Conservation (phyloP, 495 filamentous ascomycete species). For the Aspergillus haitiensis region DNA sequence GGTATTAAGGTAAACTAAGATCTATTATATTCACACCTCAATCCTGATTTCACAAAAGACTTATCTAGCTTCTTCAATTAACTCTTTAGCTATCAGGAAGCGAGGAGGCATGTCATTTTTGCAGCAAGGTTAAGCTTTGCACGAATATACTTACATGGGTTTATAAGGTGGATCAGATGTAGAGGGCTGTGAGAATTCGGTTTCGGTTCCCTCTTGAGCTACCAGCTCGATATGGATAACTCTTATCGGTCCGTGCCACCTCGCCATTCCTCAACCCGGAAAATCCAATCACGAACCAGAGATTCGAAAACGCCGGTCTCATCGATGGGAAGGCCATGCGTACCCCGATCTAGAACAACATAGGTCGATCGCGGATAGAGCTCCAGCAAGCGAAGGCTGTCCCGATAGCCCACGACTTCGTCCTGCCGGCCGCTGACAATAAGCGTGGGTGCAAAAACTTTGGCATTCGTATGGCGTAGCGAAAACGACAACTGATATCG, state of each 20-base stretch:
- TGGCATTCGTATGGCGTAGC: slow-evolving; percentile 22
- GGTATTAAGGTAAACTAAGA: too few relatives aligned
- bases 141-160: too few relatives aligned
- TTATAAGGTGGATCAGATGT: too few relatives aligned
- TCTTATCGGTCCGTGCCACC: slow-evolving; percentile 16
- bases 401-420: slow-evolving; percentile 33
- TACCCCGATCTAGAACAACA: slow-evolving; percentile 34
- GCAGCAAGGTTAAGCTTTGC: too few relatives aligned
- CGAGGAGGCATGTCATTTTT: too few relatives aligned
- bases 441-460: slow-evolving; percentile 35
- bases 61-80: too few relatives aligned
- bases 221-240: slow-evolving; percentile 4
- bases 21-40: too few relatives aligned
- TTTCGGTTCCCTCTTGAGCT: too few relatives aligned
- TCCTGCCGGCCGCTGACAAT: slow-evolving; percentile 35
- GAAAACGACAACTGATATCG: slow-evolving; percentile 31
- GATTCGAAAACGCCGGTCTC: slow-evolving; percentile 34
- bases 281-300: slow-evolving; percentile 35
- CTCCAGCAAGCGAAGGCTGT: slow-evolving; percentile 35
- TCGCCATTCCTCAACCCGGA: slow-evolving; percentile 29
- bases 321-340: slow-evolving; percentile 35
- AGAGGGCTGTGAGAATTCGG: too few relatives aligned
- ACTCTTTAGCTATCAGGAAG: too few relatives aligned
- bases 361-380: slow-evolving; percentile 35
- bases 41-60: too few relatives aligned